Evolutionary conservation across 257 asterid species (phyloP), one percentile per base, ranked within the genome.

Genomic region (Fraxinus americana): DNA sequence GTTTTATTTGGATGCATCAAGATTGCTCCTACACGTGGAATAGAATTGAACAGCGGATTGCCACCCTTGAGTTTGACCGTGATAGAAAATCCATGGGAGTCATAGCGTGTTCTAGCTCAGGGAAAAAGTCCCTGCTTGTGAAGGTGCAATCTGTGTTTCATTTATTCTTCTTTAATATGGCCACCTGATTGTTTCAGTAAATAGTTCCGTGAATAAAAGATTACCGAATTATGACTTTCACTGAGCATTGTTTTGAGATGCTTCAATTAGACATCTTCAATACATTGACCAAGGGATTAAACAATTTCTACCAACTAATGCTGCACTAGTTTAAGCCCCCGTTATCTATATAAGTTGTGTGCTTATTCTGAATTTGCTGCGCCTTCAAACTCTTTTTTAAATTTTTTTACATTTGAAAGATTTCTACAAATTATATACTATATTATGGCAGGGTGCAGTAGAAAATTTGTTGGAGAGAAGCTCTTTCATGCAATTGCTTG

Each of bases 21-120:
- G 99, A 90, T 70, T 96, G 94, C 86, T 92, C 92, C 83, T 29
- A 80, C 81, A 35, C 81, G 61, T 96, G 98, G 98, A 93, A 89
- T 83, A 85, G 82, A 74, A 78, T 87, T 84, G 97, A 96, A 71
- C 77, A 81, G 75, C 89, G 99, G 68, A 91, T 96, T 83, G 99
- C 97, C 36, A 96, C 99, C 77, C 99, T 96, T 75, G 99, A 96
- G 83, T 96, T 96, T 83, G 99, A 96, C 35, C 97, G 97, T 65
- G 97, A 93, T 86, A 92, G 99, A 79, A 93, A 96, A 88, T 96
- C 99, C 74, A 96, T 96, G 99, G 97, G 99, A 52, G 97, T 93
- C 75, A 89, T 96, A 76, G 96, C 87, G 77, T 80, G 84, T 70
- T 91, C 98, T 29, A 78, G 81, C 80, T 81, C 87, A 71, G 98